These are phyloP conservation scores for Licmophora abbreviata DNA, from an alignment of 108 stramenopile species.

Conservation along the genomic window DNA sequence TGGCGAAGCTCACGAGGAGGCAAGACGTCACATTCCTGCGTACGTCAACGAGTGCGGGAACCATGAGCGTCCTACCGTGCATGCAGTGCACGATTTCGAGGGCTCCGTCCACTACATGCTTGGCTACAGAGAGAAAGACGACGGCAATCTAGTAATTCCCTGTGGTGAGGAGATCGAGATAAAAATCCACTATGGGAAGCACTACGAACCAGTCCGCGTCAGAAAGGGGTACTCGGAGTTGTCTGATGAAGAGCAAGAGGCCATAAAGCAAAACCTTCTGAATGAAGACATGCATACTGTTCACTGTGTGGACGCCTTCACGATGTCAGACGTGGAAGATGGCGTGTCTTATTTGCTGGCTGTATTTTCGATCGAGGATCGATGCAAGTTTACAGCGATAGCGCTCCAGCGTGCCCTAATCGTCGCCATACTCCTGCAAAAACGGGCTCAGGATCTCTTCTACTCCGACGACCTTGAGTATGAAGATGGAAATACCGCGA, in stretches of 20 bases:
- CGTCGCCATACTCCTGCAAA: no score
- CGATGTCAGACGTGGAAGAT: no score
- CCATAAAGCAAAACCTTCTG: no score
- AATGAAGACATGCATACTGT: no score
- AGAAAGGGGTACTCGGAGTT: slow-evolving; percentile 34
- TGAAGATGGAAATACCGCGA: no score
- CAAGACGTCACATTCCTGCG: slow-evolving; percentile 28
- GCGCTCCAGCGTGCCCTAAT: no score
- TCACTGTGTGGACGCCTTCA: no score
- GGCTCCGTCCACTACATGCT: slow-evolving; percentile 18
- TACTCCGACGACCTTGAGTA: no score
- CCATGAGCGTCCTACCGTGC: slow-evolving; percentile 8
- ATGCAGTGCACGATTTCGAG: slow-evolving; percentile 14
- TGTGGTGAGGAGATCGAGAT: slow-evolving; percentile 31
- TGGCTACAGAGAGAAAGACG: slow-evolving; percentile 3
- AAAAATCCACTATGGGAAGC: slow-evolving; percentile 36
- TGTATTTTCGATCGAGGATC: no score
- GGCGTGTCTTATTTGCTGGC: no score
- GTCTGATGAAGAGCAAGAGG: background rate
- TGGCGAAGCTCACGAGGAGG: slow-evolving; percentile 34
- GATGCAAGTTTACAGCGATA: no score
- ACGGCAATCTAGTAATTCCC: background rate
- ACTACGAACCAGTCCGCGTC: slow-evolving; percentile 41
- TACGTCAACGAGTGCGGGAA: slow-evolving; percentile 48
- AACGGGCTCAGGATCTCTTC: no score